These are phyloP conservation scores for Serendipita sp. DNA, from an alignment of 768 basidiomycete species.

Conservation along the genomic window DNA sequence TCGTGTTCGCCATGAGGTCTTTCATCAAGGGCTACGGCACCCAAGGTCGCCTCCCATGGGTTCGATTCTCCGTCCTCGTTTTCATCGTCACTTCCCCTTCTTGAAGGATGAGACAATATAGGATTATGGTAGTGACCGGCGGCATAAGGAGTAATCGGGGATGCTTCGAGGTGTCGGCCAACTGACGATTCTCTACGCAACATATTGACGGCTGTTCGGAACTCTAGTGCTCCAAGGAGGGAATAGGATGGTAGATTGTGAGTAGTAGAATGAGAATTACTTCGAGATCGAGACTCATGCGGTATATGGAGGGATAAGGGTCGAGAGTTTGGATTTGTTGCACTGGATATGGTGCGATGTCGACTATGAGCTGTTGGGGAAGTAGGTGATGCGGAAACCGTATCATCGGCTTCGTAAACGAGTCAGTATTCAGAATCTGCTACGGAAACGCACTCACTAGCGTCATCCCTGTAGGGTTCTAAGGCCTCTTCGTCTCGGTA, in stretches of 20 bases:
- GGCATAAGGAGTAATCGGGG: slow-evolving; percentile 50
- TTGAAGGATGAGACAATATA: slow-evolving; percentile 7
- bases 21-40: slow-evolving; percentile 35
- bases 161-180: slow-evolving; percentile 30
- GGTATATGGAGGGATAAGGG: slow-evolving; percentile 10
- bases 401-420: not conserved
- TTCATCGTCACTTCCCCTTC: not conserved
- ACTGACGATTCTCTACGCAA: slow-evolving; percentile 54
- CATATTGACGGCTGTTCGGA: slow-evolving; percentile 76
- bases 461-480: not conserved
- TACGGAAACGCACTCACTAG: not conserved
- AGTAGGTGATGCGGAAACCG: not conserved
- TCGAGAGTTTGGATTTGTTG: not conserved
- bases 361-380: not conserved
- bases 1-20: slow-evolving; percentile 17
- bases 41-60: slow-evolving; percentile 36
- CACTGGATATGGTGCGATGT: not conserved
- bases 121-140: slow-evolving; percentile 56
- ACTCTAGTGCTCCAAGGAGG: slow-evolving; percentile 88
- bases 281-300: not conserved
- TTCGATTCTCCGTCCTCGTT: slow-evolving; percentile 20
- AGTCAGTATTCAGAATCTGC: not conserved
- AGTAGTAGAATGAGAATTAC: slow-evolving; percentile 13
- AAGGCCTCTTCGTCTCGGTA: slow-evolving; percentile 50
- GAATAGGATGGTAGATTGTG: slow-evolving; percentile 70